Base-by-base conservation (phyloP, 2,329 filamentous ascomycete genomes). In the Cytospora leucostoma region DNA sequence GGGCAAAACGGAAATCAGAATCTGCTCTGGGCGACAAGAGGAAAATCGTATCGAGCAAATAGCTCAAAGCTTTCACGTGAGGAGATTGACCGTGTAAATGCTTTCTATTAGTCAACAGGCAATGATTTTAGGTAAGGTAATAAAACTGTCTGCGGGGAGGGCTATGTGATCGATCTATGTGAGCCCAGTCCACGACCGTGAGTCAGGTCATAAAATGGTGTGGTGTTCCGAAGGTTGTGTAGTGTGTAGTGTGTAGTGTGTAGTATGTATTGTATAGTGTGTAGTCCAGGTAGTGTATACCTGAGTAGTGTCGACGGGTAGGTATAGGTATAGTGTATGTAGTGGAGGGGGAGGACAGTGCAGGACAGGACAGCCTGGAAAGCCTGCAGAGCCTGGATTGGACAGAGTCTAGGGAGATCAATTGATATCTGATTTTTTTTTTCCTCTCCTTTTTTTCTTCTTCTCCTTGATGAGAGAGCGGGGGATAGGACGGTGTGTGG, bases 101-200 rank as follows among this genome's bases (percentile, higher is more conserved):
- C 55, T 67, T 70, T 70, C 65, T 71, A 70, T 71, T 71, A 71
- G 70, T 71, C 69, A 71, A 67, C 35, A 55, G 57, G 61, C 35
- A 66, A 64, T 62, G 64, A 59, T 68, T 65, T 71, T 71, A 71
- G 68, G 69, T 71, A 71, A 71, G 63, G 61, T 59, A 61, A 60
- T 54, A 35, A 27, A 50, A 37, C 52, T 44, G 19, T 15, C 52
- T 52, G 57, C 51, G 47, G 53, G 56, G 27, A 53, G 32, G 54
- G 34, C 33, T 62, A 34, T 47, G 17, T 27, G 33, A 38, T 27
- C 56, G 19, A 27, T 47, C 40, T 47, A 47, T 47, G 44, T 47
- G n/a, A 47, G 10, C n/a, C n/a, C n/a, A 47, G 44, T 47, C 44
- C n/a, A 10, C 21, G 44, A 10, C n/a, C n/a, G 44, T 47, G 44